Evolutionary conservation across 192 early-diverging fungal species (phyloP).

Genomic region (Coemansia sp.): DNA sequence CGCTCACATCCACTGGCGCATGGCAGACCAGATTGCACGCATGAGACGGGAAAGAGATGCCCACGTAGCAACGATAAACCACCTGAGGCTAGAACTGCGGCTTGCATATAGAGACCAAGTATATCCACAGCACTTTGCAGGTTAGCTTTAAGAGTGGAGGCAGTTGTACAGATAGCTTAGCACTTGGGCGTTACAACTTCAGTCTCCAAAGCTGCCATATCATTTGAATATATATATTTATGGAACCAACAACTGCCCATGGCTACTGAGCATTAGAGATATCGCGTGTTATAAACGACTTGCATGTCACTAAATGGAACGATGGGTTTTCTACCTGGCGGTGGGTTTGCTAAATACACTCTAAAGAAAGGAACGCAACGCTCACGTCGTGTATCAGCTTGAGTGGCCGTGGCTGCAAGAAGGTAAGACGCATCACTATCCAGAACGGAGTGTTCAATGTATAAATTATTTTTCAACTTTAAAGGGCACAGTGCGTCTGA

Average conservation of each 20-base stretch:
- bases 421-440: neutral
- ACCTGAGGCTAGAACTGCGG: constrained; percentile 1
- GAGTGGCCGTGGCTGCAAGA: neutral
- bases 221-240: no score
- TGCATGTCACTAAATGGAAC: neutral
- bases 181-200: neutral
- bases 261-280: neutral
- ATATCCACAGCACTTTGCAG: neutral
- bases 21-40: constrained; percentile 9
- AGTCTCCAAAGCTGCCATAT: no score
- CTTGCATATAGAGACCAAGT: neutral
- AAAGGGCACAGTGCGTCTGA: neutral
- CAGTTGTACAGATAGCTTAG: neutral
- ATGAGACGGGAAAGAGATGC: constrained; percentile 6
- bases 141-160: neutral
- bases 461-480: neutral
- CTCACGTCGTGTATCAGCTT: neutral
- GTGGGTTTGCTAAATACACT: neutral
- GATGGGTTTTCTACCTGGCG: neutral
- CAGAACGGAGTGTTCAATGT: neutral
- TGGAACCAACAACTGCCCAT: no score
- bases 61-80: constrained; percentile 1
- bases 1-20: neutral
- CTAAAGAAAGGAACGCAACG: neutral
- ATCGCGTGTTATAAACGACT: neutral